Evolutionary conservation across 441 rosid genomes (phyloP).

Genomic region (Lepidium campestre): DNA sequence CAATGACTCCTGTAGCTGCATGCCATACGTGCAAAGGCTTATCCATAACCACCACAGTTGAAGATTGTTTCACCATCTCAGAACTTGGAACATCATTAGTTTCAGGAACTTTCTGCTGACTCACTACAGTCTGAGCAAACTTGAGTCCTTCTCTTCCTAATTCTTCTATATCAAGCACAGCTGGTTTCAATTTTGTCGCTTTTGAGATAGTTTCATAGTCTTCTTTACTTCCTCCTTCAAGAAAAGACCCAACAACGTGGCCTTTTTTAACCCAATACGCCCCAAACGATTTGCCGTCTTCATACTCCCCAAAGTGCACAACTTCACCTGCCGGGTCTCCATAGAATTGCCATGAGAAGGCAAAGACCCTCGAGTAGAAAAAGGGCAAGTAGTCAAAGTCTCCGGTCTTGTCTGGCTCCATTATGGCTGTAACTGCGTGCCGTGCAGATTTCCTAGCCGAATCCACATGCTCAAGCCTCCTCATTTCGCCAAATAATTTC

Average conservation of each 20-base stretch:
- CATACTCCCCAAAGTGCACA: slow-evolving; percentile 83
- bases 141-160: slow-evolving; percentile 58
- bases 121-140: slow-evolving; percentile 47
- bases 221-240: slow-evolving; percentile 93
- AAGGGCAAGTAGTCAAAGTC: slow-evolving; percentile 84
- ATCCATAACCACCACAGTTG: slow-evolving; percentile 31
- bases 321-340: slow-evolving; percentile 82
- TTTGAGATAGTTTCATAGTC: slow-evolving; percentile 79
- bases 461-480: slow-evolving; percentile 98
- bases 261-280: slow-evolving; percentile 89
- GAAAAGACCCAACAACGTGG: slow-evolving; percentile 79
- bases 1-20: slow-evolving; percentile 59
- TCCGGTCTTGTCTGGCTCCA: slow-evolving; percentile 60
- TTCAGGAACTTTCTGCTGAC: slow-evolving; percentile 30
- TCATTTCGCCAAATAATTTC: slow-evolving; percentile 65
- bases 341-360: slow-evolving; percentile 88
- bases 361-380: slow-evolving; percentile 85
- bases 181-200: slow-evolving; percentile 60
- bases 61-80: slow-evolving; percentile 17
- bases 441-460: slow-evolving; percentile 78
- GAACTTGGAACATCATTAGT: slow-evolving; percentile 30
- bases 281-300: slow-evolving; percentile 54
- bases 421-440: slow-evolving; percentile 68
- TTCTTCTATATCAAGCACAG: slow-evolving; percentile 44
- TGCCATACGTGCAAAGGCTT: slow-evolving; percentile 54